These are phyloP conservation scores for Chaetomium olivaceum DNA, from an alignment of 2,329 filamentous ascomycete species.

Conservation along the genomic window DNA sequence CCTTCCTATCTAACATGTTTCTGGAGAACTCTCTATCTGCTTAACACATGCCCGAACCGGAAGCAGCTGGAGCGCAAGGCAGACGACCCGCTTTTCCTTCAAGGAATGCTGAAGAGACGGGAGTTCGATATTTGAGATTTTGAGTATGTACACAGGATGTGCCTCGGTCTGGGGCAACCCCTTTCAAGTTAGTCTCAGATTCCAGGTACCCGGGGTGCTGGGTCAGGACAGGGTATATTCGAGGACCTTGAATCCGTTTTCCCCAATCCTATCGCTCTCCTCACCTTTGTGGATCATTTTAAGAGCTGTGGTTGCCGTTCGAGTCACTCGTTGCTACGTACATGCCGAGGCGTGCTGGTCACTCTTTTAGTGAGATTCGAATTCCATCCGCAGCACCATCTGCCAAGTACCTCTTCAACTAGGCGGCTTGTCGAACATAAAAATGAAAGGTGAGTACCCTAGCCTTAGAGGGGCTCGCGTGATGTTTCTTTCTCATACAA, in stretches of 20 bases:
- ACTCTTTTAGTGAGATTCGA: background rate
- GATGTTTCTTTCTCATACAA: background rate
- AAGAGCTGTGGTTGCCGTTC: background rate
- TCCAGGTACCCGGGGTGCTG: background rate
- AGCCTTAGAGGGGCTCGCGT: background rate
- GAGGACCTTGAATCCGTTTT: background rate
- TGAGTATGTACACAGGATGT: too few relatives aligned
- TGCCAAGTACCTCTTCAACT: background rate
- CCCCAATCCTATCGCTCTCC: background rate
- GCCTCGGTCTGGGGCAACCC: background rate
- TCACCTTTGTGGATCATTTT: background rate
- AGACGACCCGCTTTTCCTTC: background rate
- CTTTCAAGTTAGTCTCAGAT: background rate
- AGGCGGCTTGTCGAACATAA: background rate
- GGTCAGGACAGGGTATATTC: background rate
- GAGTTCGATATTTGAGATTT: background rate
- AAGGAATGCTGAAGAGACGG: background rate
- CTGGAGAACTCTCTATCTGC: background rate
- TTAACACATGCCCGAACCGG: background rate
- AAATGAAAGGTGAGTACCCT: conserved; percentile 22
- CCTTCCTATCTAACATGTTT: background rate
- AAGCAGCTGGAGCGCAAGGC: background rate
- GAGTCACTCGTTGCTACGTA: background rate
- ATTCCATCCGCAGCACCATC: background rate
- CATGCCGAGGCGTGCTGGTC: background rate